These are phyloP conservation scores for Didymella segeticola DNA, from an alignment of 2,329 filamentous ascomycete genomes.

Conservation along the genomic window DNA sequence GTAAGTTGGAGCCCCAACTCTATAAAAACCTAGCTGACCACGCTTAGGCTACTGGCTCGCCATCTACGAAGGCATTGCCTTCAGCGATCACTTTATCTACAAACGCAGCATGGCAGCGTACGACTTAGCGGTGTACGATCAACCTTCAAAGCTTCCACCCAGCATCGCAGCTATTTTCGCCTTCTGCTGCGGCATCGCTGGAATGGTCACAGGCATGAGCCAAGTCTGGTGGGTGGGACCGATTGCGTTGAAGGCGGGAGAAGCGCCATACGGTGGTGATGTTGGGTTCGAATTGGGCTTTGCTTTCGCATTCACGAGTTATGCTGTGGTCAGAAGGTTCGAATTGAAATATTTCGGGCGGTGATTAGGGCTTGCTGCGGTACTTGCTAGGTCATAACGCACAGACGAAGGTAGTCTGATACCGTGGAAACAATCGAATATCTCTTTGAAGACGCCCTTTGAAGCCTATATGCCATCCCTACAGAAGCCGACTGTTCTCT, in stretches of 20 bases:
- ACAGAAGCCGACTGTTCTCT: too few species aligned
- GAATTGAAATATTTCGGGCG: slow-evolving; percentile 4
- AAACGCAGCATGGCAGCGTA: slow-evolving; percentile 68
- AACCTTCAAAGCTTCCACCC: slow-evolving; percentile 64
- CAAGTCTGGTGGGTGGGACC: slow-evolving; percentile 73
- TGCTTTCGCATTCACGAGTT: slow-evolving; percentile 6
- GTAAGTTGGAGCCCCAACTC: slow-evolving; percentile 10
- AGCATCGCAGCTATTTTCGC: slow-evolving; percentile 69
- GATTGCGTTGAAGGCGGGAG: slow-evolving; percentile 67
- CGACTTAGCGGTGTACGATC: slow-evolving; percentile 64
- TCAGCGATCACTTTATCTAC: slow-evolving; percentile 74
- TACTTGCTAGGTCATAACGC: not conserved
- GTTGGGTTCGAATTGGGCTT: slow-evolving; percentile 9
- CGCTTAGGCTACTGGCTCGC: slow-evolving; percentile 72
- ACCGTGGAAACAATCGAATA: too few species aligned
- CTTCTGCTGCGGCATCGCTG: slow-evolving; percentile 69
- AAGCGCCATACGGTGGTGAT: slow-evolving; percentile 6
- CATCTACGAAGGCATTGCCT: slow-evolving; percentile 71
- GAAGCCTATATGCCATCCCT: too few species aligned
- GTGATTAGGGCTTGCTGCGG: not conserved
- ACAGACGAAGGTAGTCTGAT: too few species aligned
- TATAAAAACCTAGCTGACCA: slow-evolving; percentile 11
- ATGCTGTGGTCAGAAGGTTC: not conserved
- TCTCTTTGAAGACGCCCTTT: too few species aligned
- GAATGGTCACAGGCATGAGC: slow-evolving; percentile 73